Conservation (phyloP, 179 eudicot genomes). For the Gypsophila paniculata region DNA sequence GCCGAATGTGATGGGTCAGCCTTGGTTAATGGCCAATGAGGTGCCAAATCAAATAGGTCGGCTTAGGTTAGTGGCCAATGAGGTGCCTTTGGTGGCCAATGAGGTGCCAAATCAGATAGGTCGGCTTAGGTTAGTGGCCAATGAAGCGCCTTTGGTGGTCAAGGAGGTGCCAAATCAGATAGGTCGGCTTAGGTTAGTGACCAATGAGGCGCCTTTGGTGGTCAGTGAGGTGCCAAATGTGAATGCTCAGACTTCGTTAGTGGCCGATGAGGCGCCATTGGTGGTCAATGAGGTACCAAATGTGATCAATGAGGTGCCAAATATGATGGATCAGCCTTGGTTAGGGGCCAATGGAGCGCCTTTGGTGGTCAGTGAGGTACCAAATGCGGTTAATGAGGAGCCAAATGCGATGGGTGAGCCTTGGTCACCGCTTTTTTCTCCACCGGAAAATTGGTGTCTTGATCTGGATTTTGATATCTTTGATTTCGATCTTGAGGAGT, state of each 20-base stretch:
- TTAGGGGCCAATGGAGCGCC: background rate
- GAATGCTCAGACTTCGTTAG: no score
- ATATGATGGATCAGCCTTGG: background rate
- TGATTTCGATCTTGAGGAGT: background rate
- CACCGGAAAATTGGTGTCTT: conserved; percentile 14
- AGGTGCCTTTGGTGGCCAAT: background rate
- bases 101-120: no score
- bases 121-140: no score
- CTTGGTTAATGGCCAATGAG: background rate
- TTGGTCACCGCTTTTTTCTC: background rate
- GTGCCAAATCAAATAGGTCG: no score
- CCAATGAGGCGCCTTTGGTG: background rate
- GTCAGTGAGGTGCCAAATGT: no score
- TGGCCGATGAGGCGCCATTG: no score
- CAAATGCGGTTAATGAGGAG: background rate
- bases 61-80: no score
- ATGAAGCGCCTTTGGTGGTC: background rate
- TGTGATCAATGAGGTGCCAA: no score
- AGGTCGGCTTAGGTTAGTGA: background rate
- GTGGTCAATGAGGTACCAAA: background rate
- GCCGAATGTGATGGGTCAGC: no score
- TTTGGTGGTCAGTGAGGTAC: no score
- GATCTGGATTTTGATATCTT: conserved; percentile 4
- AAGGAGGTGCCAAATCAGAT: background rate
- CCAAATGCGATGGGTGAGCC: no score